Conservation (phyloP, 164 flowering plant genomes). For the Sedum album region DNA sequence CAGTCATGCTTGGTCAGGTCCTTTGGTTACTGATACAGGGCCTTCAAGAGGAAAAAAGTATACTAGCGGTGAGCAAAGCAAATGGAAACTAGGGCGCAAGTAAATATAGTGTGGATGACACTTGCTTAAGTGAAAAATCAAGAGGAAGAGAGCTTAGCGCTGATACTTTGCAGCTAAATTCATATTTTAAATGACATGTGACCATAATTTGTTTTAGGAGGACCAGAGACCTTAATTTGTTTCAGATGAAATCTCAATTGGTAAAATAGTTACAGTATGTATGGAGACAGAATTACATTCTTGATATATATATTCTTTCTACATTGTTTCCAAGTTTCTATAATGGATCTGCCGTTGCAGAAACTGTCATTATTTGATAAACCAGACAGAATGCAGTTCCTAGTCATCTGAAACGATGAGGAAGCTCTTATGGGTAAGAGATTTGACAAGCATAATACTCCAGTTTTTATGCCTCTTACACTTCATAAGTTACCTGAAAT, state of each 20-base stretch:
- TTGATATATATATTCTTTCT: background rate
- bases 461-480: no score
- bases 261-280: background rate
- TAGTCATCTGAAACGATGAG: no score
- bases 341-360: no score
- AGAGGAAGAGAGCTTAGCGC: background rate
- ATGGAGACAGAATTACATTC: background rate
- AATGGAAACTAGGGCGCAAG: slow-evolving; percentile 6
- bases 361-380: no score
- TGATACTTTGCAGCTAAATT: background rate
- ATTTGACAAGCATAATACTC: no score
- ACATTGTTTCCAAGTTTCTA: background rate
- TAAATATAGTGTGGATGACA: background rate
- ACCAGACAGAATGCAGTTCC: no score
- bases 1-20: slow-evolving; percentile 28
- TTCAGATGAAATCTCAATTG: background rate
- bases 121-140: background rate
- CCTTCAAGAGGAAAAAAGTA: slow-evolving; percentile 11
- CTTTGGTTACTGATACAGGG: slow-evolving; percentile 18
- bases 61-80: slow-evolving; percentile 11
- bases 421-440: no score
- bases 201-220: background rate
- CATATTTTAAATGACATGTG: background rate
- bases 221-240: no score
- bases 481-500: no score